Percentiles rank a stretch among this genome's conserved stretches.
These are phyloP conservation scores for Hyaloscypha finlandica DNA, from an alignment of 495 filamentous ascomycete genomes.

Conservation along the genomic window DNA sequence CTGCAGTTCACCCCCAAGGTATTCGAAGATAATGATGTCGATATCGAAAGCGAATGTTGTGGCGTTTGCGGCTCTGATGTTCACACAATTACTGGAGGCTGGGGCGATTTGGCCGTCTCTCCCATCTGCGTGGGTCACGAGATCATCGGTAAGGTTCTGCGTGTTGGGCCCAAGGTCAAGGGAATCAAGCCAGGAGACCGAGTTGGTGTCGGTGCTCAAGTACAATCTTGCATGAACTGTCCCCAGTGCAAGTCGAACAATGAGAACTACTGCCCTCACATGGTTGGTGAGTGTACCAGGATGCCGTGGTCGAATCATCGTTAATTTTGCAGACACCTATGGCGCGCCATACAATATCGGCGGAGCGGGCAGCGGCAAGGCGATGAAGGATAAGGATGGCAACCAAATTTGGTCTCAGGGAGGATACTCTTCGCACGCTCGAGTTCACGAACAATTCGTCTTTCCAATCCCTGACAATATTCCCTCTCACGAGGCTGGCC, in stretches of 20 bases:
- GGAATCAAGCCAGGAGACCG: conserved; percentile 72
- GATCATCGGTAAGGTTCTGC: conserved; percentile 69
- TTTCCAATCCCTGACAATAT: conserved; percentile 76
- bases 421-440: conserved; percentile 68
- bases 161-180: conserved; percentile 68
- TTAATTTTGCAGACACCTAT: conserved; percentile 56
- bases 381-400: conserved; percentile 30
- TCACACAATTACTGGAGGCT: conserved; percentile 76
- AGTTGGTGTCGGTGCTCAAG: conserved; percentile 79
- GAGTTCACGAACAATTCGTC: conserved; percentile 74
- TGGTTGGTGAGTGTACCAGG: conserved; percentile 43
- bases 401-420: conserved; percentile 65
- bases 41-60: conserved; percentile 71
- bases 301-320: neutral
- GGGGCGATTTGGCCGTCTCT: conserved; percentile 65
- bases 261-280: conserved; percentile 74
- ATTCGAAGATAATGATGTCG: conserved; percentile 74
- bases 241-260: conserved; percentile 68
- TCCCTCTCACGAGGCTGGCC: conserved; percentile 63
- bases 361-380: conserved; percentile 34
- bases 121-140: conserved; percentile 78
- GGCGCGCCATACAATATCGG: conserved; percentile 58
- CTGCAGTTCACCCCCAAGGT: conserved; percentile 73
- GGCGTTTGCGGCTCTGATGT: conserved; percentile 74
- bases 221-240: conserved; percentile 71